A percentile compares a stretch with the other conserved stretches of the same genome.
phyloP scores from a whole-genome alignment of 495 filamentous ascomycete species.

The Platismatia glauca region DNA sequence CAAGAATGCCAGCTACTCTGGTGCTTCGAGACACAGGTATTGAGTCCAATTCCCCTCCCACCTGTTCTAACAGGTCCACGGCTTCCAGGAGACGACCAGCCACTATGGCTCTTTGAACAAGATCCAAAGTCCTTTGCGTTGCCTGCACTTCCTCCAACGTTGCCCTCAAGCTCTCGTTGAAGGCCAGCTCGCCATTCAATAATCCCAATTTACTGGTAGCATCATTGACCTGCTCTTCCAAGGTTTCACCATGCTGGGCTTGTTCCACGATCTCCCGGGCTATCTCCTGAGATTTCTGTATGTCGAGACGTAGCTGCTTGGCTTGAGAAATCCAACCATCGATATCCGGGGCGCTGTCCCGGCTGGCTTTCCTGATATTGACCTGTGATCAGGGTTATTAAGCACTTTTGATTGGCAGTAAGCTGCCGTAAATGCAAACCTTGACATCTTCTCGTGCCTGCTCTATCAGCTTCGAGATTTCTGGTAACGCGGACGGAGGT shows the following conservation, averaged over 20 bases:
- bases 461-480: conserved; percentile 55
- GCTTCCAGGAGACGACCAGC: conserved; percentile 25
- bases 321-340: conserved; percentile 78
- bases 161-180: conserved; percentile 58
- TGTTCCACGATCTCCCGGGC: conserved; percentile 67
- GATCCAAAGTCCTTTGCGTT: conserved; percentile 37
- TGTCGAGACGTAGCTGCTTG: conserved; percentile 72
- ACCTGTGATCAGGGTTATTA: conserved; percentile 34
- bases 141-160: conserved; percentile 52
- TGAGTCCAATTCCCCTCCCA: conserved; percentile 33
- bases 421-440: conserved; percentile 35
- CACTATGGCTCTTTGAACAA: conserved; percentile 29
- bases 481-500: conserved; percentile 47
- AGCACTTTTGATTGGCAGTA: neutral
- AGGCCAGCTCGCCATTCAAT: conserved; percentile 64
- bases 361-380: conserved; percentile 64
- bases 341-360: conserved; percentile 64
- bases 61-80: conserved; percentile 39
- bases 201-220: conserved; percentile 61
- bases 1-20: conserved; percentile 28
- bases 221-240: conserved; percentile 52
- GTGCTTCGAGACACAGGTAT: conserved; percentile 28
- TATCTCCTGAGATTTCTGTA: conserved; percentile 59
- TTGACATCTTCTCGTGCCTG: conserved; percentile 59
- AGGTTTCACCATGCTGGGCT: conserved; percentile 53